These are phyloP conservation scores for Sporothrix pseudoabietina DNA, from an alignment of 2,329 filamentous ascomycete genomes.

Conservation along the genomic window DNA sequence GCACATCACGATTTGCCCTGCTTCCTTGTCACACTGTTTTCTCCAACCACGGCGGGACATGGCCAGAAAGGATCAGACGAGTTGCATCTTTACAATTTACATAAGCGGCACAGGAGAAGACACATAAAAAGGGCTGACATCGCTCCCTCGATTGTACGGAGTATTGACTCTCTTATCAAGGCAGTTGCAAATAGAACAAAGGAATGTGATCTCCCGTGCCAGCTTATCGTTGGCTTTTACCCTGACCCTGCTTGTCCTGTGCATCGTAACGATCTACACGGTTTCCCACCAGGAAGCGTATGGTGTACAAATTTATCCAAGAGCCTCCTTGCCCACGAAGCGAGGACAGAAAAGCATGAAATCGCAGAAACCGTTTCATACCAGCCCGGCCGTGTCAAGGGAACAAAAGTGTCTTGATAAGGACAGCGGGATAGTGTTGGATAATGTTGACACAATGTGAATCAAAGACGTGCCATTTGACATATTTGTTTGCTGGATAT, in stretches of 20 bases:
- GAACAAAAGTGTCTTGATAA: neutral
- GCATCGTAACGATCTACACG: neutral
- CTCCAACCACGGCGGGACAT: neutral
- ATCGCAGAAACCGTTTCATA: neutral
- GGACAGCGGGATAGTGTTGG: too few species aligned
- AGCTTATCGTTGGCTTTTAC: neutral
- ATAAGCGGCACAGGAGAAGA: neutral
- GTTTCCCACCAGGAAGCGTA: neutral
- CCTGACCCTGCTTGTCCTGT: neutral
- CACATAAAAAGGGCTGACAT: neutral
- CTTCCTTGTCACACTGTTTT: neutral
- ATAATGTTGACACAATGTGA: neutral
- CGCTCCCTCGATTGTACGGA: neutral
- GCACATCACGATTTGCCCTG: constrained; percentile 21
- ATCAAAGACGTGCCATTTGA: neutral
- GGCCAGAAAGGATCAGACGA: neutral
- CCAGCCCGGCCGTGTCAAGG: neutral
- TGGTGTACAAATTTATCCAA: neutral
- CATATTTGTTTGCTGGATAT: neutral
- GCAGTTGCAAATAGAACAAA: neutral
- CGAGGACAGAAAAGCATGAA: neutral
- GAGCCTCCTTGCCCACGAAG: neutral
- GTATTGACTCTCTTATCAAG: neutral
- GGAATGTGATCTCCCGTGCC: constrained; percentile 9
- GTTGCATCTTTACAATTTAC: neutral